Conservation (phyloP, 2,329 filamentous ascomycete genomes). For the Cephalotrichum gorgonifer region DNA sequence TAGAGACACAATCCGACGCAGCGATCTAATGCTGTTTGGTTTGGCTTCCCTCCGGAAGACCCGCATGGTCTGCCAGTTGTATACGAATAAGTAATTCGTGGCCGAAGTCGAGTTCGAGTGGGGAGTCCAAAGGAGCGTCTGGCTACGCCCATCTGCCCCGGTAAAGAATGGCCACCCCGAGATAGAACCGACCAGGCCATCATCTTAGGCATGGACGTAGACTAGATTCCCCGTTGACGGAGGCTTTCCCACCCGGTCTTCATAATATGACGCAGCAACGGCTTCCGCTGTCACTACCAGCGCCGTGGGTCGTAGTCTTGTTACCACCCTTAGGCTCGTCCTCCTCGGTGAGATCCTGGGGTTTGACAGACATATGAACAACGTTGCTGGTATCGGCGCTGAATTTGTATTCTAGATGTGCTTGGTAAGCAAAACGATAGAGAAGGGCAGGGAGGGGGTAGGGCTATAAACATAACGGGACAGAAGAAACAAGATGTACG, state of each 20-base stretch:
- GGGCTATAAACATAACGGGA: not conserved
- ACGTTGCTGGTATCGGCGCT: constrained; percentile 67
- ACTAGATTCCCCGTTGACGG: not conserved
- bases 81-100: too few species aligned
- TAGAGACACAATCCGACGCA: too few species aligned
- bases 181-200: not conserved
- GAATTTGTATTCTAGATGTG: constrained; percentile 68
- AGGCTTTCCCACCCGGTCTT: constrained; percentile 7
- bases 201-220: not conserved
- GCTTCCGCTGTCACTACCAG: constrained; percentile 26
- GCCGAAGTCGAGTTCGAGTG: too few species aligned
- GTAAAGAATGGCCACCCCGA: too few species aligned
- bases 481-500: not conserved
- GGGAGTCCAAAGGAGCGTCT: too few species aligned
- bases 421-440: not conserved
- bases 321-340: constrained; percentile 63
- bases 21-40: too few species aligned
- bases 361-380: constrained; percentile 89
- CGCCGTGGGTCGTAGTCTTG: constrained; percentile 29
- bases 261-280: constrained; percentile 44
- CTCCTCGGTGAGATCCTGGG: constrained; percentile 74
- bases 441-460: not conserved
- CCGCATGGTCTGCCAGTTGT: too few species aligned
- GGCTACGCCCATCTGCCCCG: too few species aligned
- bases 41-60: too few species aligned